phyloP scores from a whole-genome alignment of 1,284 basidiomycete species.

The Cryptococcus sp. region DNA sequence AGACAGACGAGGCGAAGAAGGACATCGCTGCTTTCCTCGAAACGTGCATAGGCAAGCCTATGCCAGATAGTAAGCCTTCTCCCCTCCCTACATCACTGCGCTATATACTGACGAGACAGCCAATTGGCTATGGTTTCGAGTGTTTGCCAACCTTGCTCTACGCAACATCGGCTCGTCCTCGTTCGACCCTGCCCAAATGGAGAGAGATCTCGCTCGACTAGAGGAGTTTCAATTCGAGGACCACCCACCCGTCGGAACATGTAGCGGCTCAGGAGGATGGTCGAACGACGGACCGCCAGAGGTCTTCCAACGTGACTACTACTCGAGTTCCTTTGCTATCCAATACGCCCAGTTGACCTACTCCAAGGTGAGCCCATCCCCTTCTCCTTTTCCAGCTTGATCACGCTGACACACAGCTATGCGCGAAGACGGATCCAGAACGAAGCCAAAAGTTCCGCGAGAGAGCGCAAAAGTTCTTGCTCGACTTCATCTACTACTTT shows the following conservation, averaged over 20 bases:
- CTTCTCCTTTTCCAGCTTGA: not conserved
- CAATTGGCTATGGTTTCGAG: conserved; percentile 77
- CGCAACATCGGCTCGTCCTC: conserved; percentile 57
- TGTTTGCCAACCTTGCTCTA: conserved; percentile 69
- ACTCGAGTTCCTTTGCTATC: conserved; percentile 72
- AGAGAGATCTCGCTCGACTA: conserved; percentile 65
- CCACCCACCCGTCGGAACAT: conserved; percentile 44
- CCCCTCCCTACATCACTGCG: too few species aligned
- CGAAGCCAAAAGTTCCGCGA: conserved; percentile 61
- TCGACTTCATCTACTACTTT: conserved; percentile 69
- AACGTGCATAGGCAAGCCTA: conserved; percentile 64
- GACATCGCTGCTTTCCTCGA: conserved; percentile 64
- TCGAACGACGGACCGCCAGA: conserved; percentile 70
- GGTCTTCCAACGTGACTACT: conserved; percentile 71
- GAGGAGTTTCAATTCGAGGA: conserved; percentile 67
- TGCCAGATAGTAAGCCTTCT: conserved; percentile 46
- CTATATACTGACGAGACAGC: conserved; percentile 55
- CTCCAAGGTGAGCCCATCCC: conserved; percentile 50
- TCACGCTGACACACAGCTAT: conserved; percentile 42
- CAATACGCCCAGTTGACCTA: conserved; percentile 68
- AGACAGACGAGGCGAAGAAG: conserved; percentile 54
- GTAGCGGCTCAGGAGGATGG: conserved; percentile 53
- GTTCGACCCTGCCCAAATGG: conserved; percentile 60
- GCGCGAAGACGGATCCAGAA: conserved; percentile 58
- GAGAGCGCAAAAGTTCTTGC: conserved; percentile 59